Base-by-base conservation (phyloP, 2,329 filamentous ascomycete genomes). In the Diaporthe longicolla region DNA sequence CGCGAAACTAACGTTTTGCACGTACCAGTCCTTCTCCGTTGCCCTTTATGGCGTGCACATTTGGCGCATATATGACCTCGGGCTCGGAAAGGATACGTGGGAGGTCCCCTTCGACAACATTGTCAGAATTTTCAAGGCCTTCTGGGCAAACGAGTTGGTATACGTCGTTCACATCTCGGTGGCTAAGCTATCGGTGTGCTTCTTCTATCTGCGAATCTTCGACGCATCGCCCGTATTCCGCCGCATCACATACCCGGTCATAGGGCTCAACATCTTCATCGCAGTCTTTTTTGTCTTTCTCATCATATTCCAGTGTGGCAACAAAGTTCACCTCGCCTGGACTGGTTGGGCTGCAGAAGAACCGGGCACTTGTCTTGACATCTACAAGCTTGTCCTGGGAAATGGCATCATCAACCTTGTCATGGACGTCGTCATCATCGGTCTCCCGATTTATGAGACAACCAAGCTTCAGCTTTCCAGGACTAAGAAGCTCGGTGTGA, bases 181-280 rank as follows among this genome's bases (percentile, higher is more conserved):
- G n/a, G 65, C 70, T 7, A 72, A 72, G 69, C 58, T 72, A 8
- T 72, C 70, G 10, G 52, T 65, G 24, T 72, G 70, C 32, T 72
- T 72, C 58, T 72, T 72, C 32, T 71, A 63, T 58, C 6, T 72
- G 19, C 70, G 70, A 10, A 72, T 72, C 24, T 72, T 72, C 24
- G 52, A 63, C 21, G 45, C 35, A 6, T 71, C 69, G 9, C 57
- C 54, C 13, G 13, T n/a, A 17, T 71, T 71, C 19, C 69, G 69
- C 7, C 57, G 57, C 55, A 29, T 37, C 48, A 35, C 54, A 13
- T 71, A 71, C 32, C 43, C 43, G 3, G 69, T 71, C 21, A 63
- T 71, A 7, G 69, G 54, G n/a, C 32, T 61, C 32, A 71, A 71
- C 32, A 48, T 71, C 3, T 29, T 71, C 40, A 40, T 71, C 29